Base-by-base conservation (phyloP, 768 basidiomycete genomes). In the Pulveroboletus sp. region DNA sequence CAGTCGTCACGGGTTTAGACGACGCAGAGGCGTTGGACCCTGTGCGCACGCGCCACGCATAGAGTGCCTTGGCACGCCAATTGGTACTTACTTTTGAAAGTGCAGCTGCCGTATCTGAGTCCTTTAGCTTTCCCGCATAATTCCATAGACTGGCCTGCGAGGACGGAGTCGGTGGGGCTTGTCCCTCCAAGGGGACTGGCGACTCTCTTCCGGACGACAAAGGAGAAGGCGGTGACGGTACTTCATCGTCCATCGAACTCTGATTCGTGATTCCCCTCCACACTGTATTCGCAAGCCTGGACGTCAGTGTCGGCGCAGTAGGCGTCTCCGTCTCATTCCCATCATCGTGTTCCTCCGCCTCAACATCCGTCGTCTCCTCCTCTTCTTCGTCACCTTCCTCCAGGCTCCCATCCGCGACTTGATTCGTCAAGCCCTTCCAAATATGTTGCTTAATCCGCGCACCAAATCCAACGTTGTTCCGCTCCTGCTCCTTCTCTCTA, bases 181-280 rank as follows among this genome's bases (percentile, higher is more conserved):
- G 59, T 45, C 33, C 58, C 31, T 64, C 62, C 42, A 48, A 26
- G 38, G 61, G 9, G 56, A 60, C 43, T 5, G 67, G 61, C 6
- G 69, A 65, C 8, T 64, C 61, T 15, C 59, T 58, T 3, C 46
- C 55, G 10, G 67, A 63, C 39, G 67, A 63, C 39, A 64, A 60
- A 9, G 74, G 69, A n/a, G 69, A 68, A 1, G 60, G 56, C 1
- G 75, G 76, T 33, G 76, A 72, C 1, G 73, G 70, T 3, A 57
- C n/a, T 15, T 82, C 76, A 9, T 70, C 69, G n/a, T 85, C 85
- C 85, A 85, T 85, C 3, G 84, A 79, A 50, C 76, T 77, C 63
- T 84, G 82, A 57, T 87, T 89, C 3, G 85, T 86, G 56, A 89
- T 81, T 4, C 86, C 87, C 61, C 77, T 76, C 86, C 86, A 89